These are phyloP conservation scores for Bipolaris oryzae DNA, from an alignment of 2,329 filamentous ascomycete genomes.

Conservation along the genomic window DNA sequence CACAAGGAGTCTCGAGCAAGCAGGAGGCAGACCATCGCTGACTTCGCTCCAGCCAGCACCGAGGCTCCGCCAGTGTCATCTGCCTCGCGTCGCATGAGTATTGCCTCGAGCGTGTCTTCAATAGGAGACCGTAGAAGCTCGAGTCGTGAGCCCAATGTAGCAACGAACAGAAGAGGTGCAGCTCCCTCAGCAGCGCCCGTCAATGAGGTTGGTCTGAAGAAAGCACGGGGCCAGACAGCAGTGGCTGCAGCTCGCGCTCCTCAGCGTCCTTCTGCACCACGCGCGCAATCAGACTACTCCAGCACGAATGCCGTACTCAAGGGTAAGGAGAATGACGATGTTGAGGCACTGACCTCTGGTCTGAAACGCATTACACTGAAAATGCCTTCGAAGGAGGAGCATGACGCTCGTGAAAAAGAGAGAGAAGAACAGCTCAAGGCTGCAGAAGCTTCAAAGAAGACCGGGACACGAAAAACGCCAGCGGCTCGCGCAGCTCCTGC, in stretches of 20 bases:
- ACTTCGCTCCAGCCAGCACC: conserved; percentile 35
- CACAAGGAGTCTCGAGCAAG: conserved; percentile 33
- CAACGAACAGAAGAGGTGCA: conserved; percentile 45
- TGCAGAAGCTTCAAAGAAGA: conserved; percentile 42
- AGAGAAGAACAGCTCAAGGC: conserved; percentile 51
- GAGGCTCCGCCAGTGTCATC: conserved; percentile 34
- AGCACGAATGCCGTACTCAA: conserved; percentile 27
- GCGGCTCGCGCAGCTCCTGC: conserved; percentile 24
- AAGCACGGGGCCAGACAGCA: conserved; percentile 58
- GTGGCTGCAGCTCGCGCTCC: conserved; percentile 41
- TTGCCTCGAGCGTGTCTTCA: conserved; percentile 53
- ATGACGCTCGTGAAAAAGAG: conserved; percentile 59
- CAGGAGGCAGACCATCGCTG: conserved; percentile 51
- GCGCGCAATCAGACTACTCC: conserved; percentile 48
- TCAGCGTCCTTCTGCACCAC: conserved; percentile 50
- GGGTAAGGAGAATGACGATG: conserved; percentile 41
- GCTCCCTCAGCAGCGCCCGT: conserved; percentile 27
- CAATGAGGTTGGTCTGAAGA: conserved; percentile 62
- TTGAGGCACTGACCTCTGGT: conserved; percentile 60
- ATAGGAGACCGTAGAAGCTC: conserved; percentile 38
- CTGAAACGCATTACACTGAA: conserved; percentile 66
- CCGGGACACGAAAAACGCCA: conserved; percentile 27
- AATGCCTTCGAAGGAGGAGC: conserved; percentile 62
- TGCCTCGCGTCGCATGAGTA: conserved; percentile 51
- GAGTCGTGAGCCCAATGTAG: conserved; percentile 45